Conservation (phyloP, 257 asterid species). For the Rehmannia glutinosa region DNA sequence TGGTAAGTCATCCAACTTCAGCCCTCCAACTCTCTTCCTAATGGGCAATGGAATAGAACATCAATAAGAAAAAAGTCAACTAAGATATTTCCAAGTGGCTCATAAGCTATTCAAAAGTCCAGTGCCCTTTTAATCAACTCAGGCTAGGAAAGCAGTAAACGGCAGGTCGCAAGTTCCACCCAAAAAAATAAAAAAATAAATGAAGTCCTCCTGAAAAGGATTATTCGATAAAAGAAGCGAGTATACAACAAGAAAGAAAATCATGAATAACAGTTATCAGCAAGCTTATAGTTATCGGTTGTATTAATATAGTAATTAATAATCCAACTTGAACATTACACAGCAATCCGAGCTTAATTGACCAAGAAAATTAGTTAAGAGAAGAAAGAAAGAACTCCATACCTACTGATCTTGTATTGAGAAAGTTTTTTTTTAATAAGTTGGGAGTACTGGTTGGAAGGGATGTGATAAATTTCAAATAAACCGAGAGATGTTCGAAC, state of each 20-base stretch:
- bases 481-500: too few relatives aligned
- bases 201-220: too few relatives aligned
- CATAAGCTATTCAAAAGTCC: slow-evolving; percentile 1
- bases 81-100: background rate
- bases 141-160: slow-evolving; percentile 5
- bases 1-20: slow-evolving; percentile 90
- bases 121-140: background rate
- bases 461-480: too few relatives aligned
- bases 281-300: background rate
- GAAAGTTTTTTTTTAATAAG: too few relatives aligned
- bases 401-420: slow-evolving; percentile 94
- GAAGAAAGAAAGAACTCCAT: slow-evolving; percentile 21
- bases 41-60: slow-evolving; percentile 17
- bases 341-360: slow-evolving; percentile 1
- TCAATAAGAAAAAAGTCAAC: background rate
- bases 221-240: background rate
- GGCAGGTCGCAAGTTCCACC: too few relatives aligned
- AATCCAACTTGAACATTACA: slow-evolving; percentile 11
- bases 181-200: background rate
- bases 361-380: slow-evolving; percentile 9
- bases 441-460: too few relatives aligned
- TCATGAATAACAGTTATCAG: background rate
- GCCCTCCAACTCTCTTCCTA: slow-evolving; percentile 96
- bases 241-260: slow-evolving; percentile 11
- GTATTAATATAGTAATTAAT: background rate